phyloP scores from a whole-genome alignment of 129 eudicot genomes.

The Oenanthe sinensis region DNA sequence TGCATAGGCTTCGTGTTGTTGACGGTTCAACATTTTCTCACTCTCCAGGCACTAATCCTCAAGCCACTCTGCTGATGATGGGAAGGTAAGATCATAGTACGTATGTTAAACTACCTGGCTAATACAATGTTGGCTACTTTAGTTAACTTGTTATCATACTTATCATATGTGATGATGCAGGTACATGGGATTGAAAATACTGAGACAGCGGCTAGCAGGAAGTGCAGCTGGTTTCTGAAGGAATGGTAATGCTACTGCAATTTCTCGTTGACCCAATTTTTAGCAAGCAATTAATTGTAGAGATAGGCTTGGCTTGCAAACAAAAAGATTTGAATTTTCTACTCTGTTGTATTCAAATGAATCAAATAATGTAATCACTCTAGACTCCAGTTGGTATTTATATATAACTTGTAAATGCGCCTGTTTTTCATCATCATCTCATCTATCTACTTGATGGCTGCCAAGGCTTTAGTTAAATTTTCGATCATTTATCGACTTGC shows the following conservation, averaged over 20 bases:
- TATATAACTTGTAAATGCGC: neutral
- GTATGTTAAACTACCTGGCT: neutral
- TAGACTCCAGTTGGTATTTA: neutral
- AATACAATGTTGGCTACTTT: neutral
- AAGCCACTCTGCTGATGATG: constrained; percentile 94
- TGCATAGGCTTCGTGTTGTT: constrained; percentile 65
- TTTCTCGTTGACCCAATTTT: neutral
- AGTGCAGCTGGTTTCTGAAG: constrained; percentile 41
- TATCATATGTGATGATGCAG: constrained; percentile 30
- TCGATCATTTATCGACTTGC: neutral
- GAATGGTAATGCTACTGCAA: neutral
- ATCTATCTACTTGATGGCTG: neutral
- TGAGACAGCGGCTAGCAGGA: constrained; percentile 56
- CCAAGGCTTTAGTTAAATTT: neutral
- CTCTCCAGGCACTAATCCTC: constrained; percentile 97
- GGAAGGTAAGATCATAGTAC: constrained; percentile 53
- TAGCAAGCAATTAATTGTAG: constrained; percentile 22
- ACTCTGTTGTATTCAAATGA: constrained; percentile 12
- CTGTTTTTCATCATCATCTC: neutral
- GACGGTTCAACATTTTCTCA: constrained; percentile 76
- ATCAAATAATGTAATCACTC: neutral
- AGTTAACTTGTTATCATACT: neutral
- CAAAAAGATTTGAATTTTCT: constrained; percentile 11
- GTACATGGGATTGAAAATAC: constrained; percentile 96
- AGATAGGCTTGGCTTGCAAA: constrained; percentile 32